Percentiles rank a stretch among this genome's conserved stretches.
Conservation (phyloP, 1,284 basidiomycete species). For the Microbotryum saponariae region DNA sequence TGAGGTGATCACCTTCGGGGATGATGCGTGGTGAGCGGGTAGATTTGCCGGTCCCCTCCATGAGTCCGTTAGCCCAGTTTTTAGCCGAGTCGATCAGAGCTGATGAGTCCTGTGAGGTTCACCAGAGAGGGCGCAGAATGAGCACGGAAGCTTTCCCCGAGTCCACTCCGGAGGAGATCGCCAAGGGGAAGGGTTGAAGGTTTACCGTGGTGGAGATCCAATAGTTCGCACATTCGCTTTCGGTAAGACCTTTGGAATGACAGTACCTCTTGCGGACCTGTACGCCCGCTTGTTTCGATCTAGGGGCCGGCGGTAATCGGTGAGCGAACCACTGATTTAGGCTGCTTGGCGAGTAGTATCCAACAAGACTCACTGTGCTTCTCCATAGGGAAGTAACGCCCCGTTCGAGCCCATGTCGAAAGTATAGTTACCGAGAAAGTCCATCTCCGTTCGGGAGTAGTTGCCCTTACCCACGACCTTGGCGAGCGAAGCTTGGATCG, state of each 20-base stretch:
- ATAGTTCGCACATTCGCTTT: slow-evolving; percentile 32
- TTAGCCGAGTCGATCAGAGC: slow-evolving; percentile 52
- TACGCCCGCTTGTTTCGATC: slow-evolving; percentile 45
- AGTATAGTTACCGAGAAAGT: slow-evolving; percentile 56
- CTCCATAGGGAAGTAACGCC: background rate
- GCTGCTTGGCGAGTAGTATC: too few species aligned
- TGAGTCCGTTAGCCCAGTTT: slow-evolving; percentile 32
- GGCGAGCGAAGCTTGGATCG: slow-evolving; percentile 47
- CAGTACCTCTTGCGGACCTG: background rate
- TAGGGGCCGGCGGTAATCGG: slow-evolving; percentile 22
- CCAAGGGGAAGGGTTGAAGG: too few species aligned
- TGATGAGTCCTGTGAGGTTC: slow-evolving; percentile 47
- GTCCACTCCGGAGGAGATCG: too few species aligned
- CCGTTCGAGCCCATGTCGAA: slow-evolving; percentile 40
- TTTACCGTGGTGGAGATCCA: too few species aligned
- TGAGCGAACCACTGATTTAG: too few species aligned
- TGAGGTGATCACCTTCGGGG: background rate
- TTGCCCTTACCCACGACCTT: slow-evolving; percentile 43
- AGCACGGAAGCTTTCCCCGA: too few species aligned
- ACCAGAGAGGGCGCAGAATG: too few species aligned
- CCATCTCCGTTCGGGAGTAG: slow-evolving; percentile 45
- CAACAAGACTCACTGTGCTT: too few species aligned
- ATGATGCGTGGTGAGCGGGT: background rate
- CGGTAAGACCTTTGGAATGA: too few species aligned
- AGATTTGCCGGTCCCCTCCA: background rate